A percentile compares a stretch with the other conserved stretches of the same genome.
phyloP scores from a whole-genome alignment of 176 grass and related monocot species.

The Neostapfia colusana region DNA sequence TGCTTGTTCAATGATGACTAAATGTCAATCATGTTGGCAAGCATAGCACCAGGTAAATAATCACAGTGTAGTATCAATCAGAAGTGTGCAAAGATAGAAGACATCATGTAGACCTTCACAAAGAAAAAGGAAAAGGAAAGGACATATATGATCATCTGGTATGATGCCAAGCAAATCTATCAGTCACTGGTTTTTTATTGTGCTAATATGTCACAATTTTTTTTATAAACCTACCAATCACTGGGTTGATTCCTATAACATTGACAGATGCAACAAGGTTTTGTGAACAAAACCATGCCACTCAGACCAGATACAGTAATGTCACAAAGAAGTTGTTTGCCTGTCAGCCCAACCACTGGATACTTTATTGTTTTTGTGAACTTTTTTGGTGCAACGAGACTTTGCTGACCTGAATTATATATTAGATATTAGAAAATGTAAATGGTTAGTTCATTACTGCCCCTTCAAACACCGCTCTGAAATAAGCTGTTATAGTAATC shows the following conservation, averaged over 20 bases:
- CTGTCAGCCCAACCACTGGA: too few species aligned
- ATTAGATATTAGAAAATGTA: neutral
- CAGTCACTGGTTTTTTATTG: neutral
- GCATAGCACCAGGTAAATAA: too few species aligned
- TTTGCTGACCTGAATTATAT: neutral
- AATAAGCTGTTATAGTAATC: conserved; percentile 9
- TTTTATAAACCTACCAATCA: neutral
- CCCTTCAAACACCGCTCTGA: neutral
- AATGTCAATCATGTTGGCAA: neutral
- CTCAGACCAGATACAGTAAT: too few species aligned
- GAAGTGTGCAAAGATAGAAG: too few species aligned
- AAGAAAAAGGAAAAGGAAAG: too few species aligned
- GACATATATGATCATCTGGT: neutral
- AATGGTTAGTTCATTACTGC: conserved; percentile 13
- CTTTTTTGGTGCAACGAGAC: too few species aligned
- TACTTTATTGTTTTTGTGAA: too few species aligned
- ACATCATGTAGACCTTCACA: too few species aligned
- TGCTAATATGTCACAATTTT: neutral
- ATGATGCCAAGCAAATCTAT: conserved; percentile 27
- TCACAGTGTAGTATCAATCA: neutral
- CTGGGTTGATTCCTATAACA: too few species aligned
- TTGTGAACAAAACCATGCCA: too few species aligned
- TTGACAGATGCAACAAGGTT: too few species aligned
- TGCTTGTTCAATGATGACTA: neutral
- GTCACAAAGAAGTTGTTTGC: too few species aligned